Conservation (phyloP, 2,329 filamentous ascomycete species). For the Teratosphaeria nubilosa region DNA sequence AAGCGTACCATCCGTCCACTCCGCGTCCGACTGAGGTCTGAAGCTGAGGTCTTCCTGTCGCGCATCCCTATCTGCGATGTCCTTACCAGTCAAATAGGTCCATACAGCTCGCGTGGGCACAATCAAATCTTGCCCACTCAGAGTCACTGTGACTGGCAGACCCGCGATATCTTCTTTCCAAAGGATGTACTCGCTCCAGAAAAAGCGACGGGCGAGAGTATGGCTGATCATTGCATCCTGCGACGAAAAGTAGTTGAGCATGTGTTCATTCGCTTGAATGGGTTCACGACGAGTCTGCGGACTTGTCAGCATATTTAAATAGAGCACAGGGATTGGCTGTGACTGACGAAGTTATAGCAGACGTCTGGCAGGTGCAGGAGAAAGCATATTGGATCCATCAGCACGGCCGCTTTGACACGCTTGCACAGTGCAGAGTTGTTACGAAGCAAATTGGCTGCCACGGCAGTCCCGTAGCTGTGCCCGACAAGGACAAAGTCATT, state of each 20-base stretch:
- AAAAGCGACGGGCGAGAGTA: conserved; percentile 53
- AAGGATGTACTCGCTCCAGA: conserved; percentile 58
- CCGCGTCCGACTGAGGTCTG: conserved; percentile 15
- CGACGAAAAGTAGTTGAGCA: conserved; percentile 57
- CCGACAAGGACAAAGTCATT: conserved; percentile 47
- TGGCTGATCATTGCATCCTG: conserved; percentile 55
- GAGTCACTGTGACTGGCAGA: conserved; percentile 40
- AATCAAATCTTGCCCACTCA: conserved; percentile 52
- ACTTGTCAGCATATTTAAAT: background rate
- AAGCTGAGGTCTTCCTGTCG: background rate
- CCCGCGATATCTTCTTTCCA: conserved; percentile 54
- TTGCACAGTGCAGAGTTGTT: conserved; percentile 29
- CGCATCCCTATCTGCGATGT: conserved; percentile 1
- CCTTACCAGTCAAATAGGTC: conserved; percentile 40
- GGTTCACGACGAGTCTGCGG: conserved; percentile 2
- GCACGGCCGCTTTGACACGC: conserved; percentile 39
- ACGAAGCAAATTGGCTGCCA: conserved; percentile 50
- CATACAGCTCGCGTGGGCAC: conserved; percentile 48
- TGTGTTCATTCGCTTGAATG: conserved; percentile 51
- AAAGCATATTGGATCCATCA: conserved; percentile 53
- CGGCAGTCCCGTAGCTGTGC: conserved; percentile 50
- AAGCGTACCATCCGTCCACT: conserved; percentile 31
- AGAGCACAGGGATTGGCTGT: background rate
- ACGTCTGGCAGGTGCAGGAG: conserved; percentile 56
- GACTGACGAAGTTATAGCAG: conserved; percentile 51